Evolutionary conservation across 441 rosid species (phyloP), one percentile per base, ranked within the genome.

Genomic region (Erodium trifolium): DNA sequence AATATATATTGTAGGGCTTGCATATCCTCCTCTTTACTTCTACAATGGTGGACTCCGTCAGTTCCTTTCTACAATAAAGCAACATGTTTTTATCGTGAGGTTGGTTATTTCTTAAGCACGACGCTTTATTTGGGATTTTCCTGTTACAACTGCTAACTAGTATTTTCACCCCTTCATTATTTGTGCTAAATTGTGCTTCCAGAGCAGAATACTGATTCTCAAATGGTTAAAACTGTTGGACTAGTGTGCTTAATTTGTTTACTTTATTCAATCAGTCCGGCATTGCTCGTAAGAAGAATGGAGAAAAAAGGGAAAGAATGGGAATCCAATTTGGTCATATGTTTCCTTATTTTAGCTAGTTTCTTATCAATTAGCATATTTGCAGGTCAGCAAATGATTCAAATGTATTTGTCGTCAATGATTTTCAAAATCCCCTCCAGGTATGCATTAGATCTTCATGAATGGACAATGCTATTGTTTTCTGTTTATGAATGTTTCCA

Each of bases 1-100:
- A 23, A 23, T 23, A 23, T 23, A 23, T 23, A 23, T 75, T 75
- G 75, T 90, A 95, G 98, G 99, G 75, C 90, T 92, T 73, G 97
- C 97, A 70, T 85, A 69, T 82, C 96, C 99, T 69, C 91, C 98
- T 69, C 90, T 95, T 60, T 92, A 89, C 83, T 92, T 95, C 78
- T 95, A 92, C 82, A 92, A 77, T 69, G 99, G 99, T 73, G 98
- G 99, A 69, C 96, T 92, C 71, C 83, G 85, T 76, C 95, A 90
- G 82, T 89, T 92, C 78, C 87, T 95, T 60, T 91, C 97, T 72
- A 84, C 86, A 43, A 69, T 92, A 71, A 95, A 90, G 85, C 99
- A 89, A 57, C 91, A 90, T 77, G 83, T 86, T 74, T 78, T 87
- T 68, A 83, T 92, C 84, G 87, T 87, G 85, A 95, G 99, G 98